Evolutionary conservation across 2,329 filamentous ascomycete species (phyloP).

Genomic region (Cladosporium cucumerinum): DNA sequence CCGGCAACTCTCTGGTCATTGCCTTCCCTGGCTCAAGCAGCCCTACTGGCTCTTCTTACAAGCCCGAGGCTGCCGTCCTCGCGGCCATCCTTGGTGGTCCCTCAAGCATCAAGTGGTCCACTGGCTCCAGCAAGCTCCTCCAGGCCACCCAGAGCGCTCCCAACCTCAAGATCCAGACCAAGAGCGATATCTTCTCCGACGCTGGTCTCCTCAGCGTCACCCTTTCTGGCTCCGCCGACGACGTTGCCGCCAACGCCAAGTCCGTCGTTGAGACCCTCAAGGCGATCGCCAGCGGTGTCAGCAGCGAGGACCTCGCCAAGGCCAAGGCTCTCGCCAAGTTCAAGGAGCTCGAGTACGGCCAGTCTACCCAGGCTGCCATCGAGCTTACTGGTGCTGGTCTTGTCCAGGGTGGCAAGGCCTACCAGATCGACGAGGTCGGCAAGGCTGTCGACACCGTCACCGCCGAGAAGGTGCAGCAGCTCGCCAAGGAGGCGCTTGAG

Average conservation of each 20-base stretch:
- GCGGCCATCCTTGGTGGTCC: slow-evolving; percentile 85
- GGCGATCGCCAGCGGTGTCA: slow-evolving; percentile 67
- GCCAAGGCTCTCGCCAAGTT: slow-evolving; percentile 93
- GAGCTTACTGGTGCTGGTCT: slow-evolving; percentile 82
- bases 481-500: slow-evolving; percentile 81
- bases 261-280: slow-evolving; percentile 79
- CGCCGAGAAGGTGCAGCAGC: slow-evolving; percentile 82
- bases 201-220: slow-evolving; percentile 84
- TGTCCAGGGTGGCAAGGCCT: slow-evolving; percentile 74
- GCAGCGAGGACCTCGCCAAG: slow-evolving; percentile 85
- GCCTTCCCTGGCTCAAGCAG: slow-evolving; percentile 89
- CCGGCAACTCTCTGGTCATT: slow-evolving; percentile 80
- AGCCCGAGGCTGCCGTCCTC: slow-evolving; percentile 86
- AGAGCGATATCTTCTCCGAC: slow-evolving; percentile 86
- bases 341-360: slow-evolving; percentile 75
- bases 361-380: slow-evolving; percentile 73
- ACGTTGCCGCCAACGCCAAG: slow-evolving; percentile 70
- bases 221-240: slow-evolving; percentile 69
- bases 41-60: slow-evolving; percentile 68
- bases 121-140: slow-evolving; percentile 85
- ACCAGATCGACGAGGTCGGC: slow-evolving; percentile 76
- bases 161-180: slow-evolving; percentile 66
- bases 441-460: slow-evolving; percentile 78
- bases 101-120: slow-evolving; percentile 90
- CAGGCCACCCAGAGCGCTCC: slow-evolving; percentile 69